Conservation (phyloP, 495 filamentous ascomycete genomes). For the Echria macrotheca region DNA sequence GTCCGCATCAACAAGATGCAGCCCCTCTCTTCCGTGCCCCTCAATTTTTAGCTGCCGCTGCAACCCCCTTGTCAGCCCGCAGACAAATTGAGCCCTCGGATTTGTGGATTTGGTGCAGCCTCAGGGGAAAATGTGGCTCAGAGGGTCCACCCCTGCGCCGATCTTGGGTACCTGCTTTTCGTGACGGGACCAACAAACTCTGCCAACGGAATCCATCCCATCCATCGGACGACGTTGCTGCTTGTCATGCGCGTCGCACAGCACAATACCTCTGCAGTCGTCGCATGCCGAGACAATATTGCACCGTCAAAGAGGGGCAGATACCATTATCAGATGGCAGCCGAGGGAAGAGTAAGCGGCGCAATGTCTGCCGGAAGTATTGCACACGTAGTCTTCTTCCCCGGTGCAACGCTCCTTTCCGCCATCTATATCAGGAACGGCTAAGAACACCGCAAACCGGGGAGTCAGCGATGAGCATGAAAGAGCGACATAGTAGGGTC, state of each 20-base stretch:
- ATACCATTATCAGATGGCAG: background rate
- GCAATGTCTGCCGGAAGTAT: background rate
- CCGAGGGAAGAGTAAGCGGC: background rate
- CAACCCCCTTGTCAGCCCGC: constrained; percentile 4
- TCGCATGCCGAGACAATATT: background rate
- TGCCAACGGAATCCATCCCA: background rate
- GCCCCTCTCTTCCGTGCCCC: constrained; percentile 1
- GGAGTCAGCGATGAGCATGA: constrained; percentile 1
- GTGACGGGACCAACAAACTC: background rate
- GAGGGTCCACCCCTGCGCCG: constrained; percentile 6
- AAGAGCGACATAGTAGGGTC: background rate
- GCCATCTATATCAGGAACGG: constrained; percentile 11
- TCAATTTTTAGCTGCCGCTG: constrained; percentile 14
- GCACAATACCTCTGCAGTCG: background rate
- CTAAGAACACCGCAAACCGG: constrained; percentile 4
- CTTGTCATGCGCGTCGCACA: background rate
- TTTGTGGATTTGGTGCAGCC: constrained; percentile 4
- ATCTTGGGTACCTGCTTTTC: background rate
- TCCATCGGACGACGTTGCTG: background rate
- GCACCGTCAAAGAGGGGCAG: background rate
- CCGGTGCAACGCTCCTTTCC: constrained; percentile 3
- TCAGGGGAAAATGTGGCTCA: constrained; percentile 8
- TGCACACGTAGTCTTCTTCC: constrained; percentile 1
- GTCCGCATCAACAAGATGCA: background rate
- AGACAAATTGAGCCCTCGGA: background rate